Evolutionary conservation across 352 stramenopile genomes (phyloP).

Genomic region (Thraustochytrium sp.): DNA sequence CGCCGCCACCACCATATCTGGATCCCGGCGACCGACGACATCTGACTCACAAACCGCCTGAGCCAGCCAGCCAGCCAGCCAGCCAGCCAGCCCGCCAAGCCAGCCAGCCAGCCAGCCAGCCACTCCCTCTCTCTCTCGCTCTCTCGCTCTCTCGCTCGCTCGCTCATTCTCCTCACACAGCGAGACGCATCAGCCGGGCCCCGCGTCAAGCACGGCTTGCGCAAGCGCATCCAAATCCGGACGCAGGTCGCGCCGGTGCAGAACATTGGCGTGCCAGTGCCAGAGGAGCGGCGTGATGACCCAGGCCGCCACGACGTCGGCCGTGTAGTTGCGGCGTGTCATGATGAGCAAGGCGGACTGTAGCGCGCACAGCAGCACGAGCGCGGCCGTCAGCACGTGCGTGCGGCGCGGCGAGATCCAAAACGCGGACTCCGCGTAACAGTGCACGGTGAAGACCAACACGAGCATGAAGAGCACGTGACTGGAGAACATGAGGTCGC

Average conservation of each 20-base stretch:
- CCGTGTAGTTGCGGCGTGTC: constrained; percentile 20
- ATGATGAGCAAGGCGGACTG: background rate
- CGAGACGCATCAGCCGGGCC: too few relatives aligned
- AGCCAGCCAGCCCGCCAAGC: too few relatives aligned
- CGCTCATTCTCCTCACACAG: too few relatives aligned
- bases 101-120: too few relatives aligned
- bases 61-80: too few relatives aligned
- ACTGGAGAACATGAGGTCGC: constrained; percentile 34
- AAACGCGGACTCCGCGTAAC: constrained; percentile 25
- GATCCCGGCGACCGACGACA: too few relatives aligned
- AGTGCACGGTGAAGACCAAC: background rate
- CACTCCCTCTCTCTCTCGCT: too few relatives aligned
- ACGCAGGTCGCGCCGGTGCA: background rate
- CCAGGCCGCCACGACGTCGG: constrained; percentile 39
- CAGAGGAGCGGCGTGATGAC: constrained; percentile 28
- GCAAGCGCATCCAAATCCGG: constrained; percentile 11
- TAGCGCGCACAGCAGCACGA: background rate
- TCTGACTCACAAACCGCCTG: too few relatives aligned
- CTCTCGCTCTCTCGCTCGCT: too few relatives aligned
- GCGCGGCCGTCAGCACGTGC: background rate
- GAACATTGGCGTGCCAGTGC: background rate
- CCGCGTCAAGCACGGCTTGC: background rate
- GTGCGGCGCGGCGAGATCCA: constrained; percentile 20
- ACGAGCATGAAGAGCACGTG: constrained; percentile 11
- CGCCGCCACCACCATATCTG: too few relatives aligned